These are phyloP conservation scores for Geranomyces variabilis DNA, from an alignment of 192 early-diverging fungal genomes.

Conservation along the genomic window DNA sequence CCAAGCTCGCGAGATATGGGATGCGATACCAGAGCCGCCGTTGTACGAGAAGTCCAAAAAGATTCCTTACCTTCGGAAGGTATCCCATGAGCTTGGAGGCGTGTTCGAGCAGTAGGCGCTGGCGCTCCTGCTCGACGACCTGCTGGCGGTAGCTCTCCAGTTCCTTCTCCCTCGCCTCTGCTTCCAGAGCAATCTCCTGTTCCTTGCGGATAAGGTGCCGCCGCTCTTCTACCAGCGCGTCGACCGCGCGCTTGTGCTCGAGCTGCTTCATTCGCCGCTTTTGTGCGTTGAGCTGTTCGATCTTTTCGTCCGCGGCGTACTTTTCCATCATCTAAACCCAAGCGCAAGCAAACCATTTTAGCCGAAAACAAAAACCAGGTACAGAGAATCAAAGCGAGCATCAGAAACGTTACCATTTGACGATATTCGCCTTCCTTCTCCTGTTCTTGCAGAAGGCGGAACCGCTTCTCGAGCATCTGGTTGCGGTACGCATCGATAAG, in stretches of 20 bases:
- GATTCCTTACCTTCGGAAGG: slow-evolving; percentile 54
- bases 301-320: slow-evolving; percentile 59
- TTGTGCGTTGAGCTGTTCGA: slow-evolving; percentile 60
- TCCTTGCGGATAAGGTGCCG: slow-evolving; percentile 43
- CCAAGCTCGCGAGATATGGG: background rate
- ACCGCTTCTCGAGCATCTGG: slow-evolving; percentile 56
- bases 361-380: background rate
- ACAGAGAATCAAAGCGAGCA: background rate
- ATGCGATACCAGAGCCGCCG: background rate
- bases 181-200: slow-evolving; percentile 39
- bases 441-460: slow-evolving; percentile 43
- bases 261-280: slow-evolving; percentile 61
- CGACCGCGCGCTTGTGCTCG: slow-evolving; percentile 61
- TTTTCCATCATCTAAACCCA: slow-evolving; percentile 56
- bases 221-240: slow-evolving; percentile 58
- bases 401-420: slow-evolving; percentile 54
- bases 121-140: slow-evolving; percentile 66
- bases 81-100: slow-evolving; percentile 57
- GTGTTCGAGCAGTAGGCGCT: slow-evolving; percentile 64
- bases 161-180: slow-evolving; percentile 43
- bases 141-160: slow-evolving; percentile 52
- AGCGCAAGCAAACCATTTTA: too few relatives aligned
- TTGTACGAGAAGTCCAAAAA: too few relatives aligned
- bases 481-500: slow-evolving; percentile 60
- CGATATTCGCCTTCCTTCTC: slow-evolving; percentile 56